Base-by-base conservation (phyloP, 1,139 yeast species). In the Suhomyces anneliseae region DNA sequence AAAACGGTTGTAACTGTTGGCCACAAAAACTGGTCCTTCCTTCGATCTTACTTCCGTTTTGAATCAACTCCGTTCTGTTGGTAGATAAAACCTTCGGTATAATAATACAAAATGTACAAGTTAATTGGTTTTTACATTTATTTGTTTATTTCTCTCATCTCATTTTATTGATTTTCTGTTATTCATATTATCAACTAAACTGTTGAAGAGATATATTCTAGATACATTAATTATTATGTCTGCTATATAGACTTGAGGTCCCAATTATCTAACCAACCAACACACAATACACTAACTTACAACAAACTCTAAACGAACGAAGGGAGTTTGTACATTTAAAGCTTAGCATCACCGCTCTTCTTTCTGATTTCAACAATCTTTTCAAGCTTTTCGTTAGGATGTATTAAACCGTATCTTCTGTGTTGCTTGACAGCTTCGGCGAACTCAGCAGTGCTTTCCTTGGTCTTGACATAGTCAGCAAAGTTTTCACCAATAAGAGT, bases 341-440 rank as follows among this genome's bases (percentile, higher is more conserved):
- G 39, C 35, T 39, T 44, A 40, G 46, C 31, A 15, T 44, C 46
- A 10, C 68, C 68, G 8, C 54, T 50, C 35, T 51, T 62, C 59
- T 76, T 71, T 60, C 81, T 74, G 39, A 65, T 59, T 27, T 61
- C 64, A 24, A 74, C 76, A 41, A 77, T 60, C 39, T 71, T 67
- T 39, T 64, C 56, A 46, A 85, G 60, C 37, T 63, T 68, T 2
- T 74, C 79, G 52, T 72, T 71, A 14, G 79, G 68, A 47, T 74
- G 74, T 54, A 79, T 67, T 44, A 85, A 79, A 36, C 92, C 92
- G 55, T 64, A 82, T 55, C 80, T 75, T 73, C 92, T 83, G 65
- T 78, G 79, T 49, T 73, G 74, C 60, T 78, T 81, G 55, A 79
- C 74, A 43, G 68, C 66, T 33, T 69, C 76, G 37, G 65, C 62